phyloP scores from a whole-genome alignment of 192 early-diverging fungal genomes.

The Funneliformis geosporum region DNA sequence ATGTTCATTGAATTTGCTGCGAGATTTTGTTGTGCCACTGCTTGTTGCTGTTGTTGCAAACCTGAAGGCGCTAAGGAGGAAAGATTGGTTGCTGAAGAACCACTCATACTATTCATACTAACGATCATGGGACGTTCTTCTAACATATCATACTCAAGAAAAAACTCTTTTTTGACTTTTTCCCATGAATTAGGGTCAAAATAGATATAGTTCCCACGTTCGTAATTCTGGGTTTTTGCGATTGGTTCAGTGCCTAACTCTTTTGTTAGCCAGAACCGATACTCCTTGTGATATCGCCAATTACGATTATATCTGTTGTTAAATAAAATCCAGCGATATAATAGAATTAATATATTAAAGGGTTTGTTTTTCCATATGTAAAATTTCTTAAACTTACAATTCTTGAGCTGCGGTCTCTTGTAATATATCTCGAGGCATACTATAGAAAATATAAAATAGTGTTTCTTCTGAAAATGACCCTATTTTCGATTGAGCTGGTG shows the following conservation, averaged over 20 bases:
- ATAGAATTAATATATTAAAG: not conserved
- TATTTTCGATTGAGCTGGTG: slow-evolving; percentile 73
- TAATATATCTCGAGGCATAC: slow-evolving; percentile 86
- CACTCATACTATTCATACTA: slow-evolving; percentile 10
- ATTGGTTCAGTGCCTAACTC: slow-evolving; percentile 64
- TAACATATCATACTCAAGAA: slow-evolving; percentile 83
- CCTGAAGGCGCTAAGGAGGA: slow-evolving; percentile 4
- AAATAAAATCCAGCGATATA: not conserved
- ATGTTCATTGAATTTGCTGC: slow-evolving; percentile 11
- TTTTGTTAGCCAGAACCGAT: slow-evolving; percentile 90
- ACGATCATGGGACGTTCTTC: slow-evolving; percentile 61
- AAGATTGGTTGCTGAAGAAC: not conserved
- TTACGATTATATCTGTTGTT: slow-evolving; percentile 68
- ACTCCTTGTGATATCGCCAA: slow-evolving; percentile 97
- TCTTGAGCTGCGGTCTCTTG: slow-evolving; percentile 95
- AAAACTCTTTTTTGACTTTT: slow-evolving; percentile 86
- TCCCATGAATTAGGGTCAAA: slow-evolving; percentile 93
- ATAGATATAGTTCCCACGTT: slow-evolving; percentile 86
- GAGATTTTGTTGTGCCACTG: not conserved
- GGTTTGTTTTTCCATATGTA: not conserved
- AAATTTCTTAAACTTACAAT: slow-evolving; percentile 55
- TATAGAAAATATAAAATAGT: slow-evolving; percentile 98
- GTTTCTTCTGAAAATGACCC: slow-evolving; percentile 82
- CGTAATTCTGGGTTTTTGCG: slow-evolving; percentile 64
- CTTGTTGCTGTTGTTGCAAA: slow-evolving; percentile 18